These are phyloP conservation scores for Aspergillus transmontanensis DNA, from an alignment of 2,329 filamentous ascomycete genomes.

Conservation along the genomic window DNA sequence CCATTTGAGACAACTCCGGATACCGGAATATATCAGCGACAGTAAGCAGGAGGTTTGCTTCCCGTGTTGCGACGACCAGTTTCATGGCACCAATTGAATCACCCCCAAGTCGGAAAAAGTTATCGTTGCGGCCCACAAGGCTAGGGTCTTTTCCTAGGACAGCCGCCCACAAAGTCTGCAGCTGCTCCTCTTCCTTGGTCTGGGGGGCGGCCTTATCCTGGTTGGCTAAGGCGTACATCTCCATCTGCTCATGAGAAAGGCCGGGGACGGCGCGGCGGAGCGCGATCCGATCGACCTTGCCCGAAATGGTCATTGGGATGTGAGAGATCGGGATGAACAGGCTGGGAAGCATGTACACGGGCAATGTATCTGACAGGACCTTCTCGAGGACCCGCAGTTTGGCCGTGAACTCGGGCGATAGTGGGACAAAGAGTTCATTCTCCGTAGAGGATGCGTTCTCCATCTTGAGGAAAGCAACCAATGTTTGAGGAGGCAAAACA, in stretches of 20 bases:
- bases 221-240: not conserved
- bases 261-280: not conserved
- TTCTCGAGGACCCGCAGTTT: not conserved
- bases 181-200: conserved; percentile 6
- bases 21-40: not conserved
- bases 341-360: conserved; percentile 7
- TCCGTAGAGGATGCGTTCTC: not conserved
- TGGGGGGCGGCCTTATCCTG: conserved; percentile 4
- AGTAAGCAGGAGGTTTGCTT: not conserved
- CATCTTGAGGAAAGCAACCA: not conserved
- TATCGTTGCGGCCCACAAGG: conserved; percentile 17
- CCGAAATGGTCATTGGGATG: not conserved
- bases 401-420: not conserved
- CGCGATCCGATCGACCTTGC: not conserved
- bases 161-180: conserved; percentile 19
- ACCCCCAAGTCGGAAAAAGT: conserved; percentile 28
- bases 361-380: not conserved
- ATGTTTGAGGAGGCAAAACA: not conserved
- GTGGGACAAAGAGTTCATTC: not conserved
- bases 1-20: not conserved
- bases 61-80: not conserved
- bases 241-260: conserved; percentile 4
- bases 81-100: conserved; percentile 27
- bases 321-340: not conserved
- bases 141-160: conserved; percentile 8